Base-by-base conservation (phyloP, 148 eudicot species). In the Rhododendron williamsianum region DNA sequence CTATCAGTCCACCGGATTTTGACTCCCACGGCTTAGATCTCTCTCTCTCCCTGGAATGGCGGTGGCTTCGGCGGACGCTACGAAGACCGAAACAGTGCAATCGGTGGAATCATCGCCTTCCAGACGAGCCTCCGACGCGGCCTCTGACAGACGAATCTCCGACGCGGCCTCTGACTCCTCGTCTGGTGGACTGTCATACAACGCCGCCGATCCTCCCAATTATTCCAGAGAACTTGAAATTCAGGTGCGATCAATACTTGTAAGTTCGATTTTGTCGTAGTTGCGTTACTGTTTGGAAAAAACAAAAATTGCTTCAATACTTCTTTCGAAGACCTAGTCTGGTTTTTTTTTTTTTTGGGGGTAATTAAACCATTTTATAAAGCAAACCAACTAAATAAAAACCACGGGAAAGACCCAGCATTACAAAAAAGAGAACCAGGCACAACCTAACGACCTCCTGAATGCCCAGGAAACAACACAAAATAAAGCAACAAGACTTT, bases 41-140 rank as follows among this genome's bases (percentile, higher is more conserved):
- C 30, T 36, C 41, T 58, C 38, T n/a, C 54, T 46, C 63, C 43
- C 54, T 56, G 63, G n/a, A 43, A 86, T 89, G 90, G 89, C 87
- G 19, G 89, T 85, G 72, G 86, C 85, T 23, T 45, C 89, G 5
- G 49, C 82, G 79, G 84, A 77, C 27, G 84, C 86, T 36, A 60
- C 49, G 86, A 78, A 82, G 54, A 69, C 82, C 48, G 72, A 51
- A 51, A 19, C 86, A 21, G 45, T 85, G 10, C 86, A 82, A 76
- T 80, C 91, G n/a, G 80, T 87, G 90, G 89, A 89, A 3, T 80
- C 85, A 6, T 46, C 81, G 54, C 83, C 87, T 79, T 30, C 90
- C 35, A 6, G 35, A 23, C 74, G 87, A 35, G 36, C 78, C 78
- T 85, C 90, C 71, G 92, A 76, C 72, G 86, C 86, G 30, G 73